Base-by-base conservation (phyloP, 148 eudicot species). In the Agrostemma githago region DNA sequence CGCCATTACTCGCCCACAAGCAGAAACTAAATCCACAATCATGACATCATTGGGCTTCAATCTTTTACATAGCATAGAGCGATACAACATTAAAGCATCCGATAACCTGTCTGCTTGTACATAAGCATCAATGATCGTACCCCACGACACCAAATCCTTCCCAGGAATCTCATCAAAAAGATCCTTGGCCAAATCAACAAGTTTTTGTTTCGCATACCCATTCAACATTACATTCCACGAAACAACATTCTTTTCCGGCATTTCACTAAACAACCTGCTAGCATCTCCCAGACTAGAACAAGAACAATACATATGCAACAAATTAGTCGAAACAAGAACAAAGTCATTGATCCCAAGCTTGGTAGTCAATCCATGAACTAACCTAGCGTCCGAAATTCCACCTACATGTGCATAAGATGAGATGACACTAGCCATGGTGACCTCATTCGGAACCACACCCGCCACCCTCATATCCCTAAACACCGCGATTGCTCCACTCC, bases 221-320 rank as follows among this genome's bases (percentile, higher is more conserved):
- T 92, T 92, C 80, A 92, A 72, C 97, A 92, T 86, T 56, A 92
- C 97, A 85, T 92, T 92, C 93, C 90, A 86, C 0, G 96, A 77
- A 85, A 92, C 97, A 42, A 86, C 72, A 81, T 90, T 92, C 76
- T 71, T 86, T 61, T 90, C 91, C 20, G 79, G 73, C 88, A 92
- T 92, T 62, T 85, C 88, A 82, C 79, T 79, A 77, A 92, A 92
- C 64, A 92, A 82, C 40, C 76, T 76, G 72, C 81, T 80, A 5
- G 88, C 97, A 64, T 87, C 86, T 72, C 66, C 72, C 66, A 92
- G 79, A 75, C 85, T 78, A 53, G 85, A 82, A 75, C 74, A 72
- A 20, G 80, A 62, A 72, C 90, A 92, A 71, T 90, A 90, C 75
- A 92, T 64, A 69, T 85, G 85, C 74, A 92, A 73, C 76, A 92